A percentile compares a stretch with the other conserved stretches of the same genome.
Conservation (phyloP, 768 basidiomycete genomes). For the Boletus tomentosulus region DNA sequence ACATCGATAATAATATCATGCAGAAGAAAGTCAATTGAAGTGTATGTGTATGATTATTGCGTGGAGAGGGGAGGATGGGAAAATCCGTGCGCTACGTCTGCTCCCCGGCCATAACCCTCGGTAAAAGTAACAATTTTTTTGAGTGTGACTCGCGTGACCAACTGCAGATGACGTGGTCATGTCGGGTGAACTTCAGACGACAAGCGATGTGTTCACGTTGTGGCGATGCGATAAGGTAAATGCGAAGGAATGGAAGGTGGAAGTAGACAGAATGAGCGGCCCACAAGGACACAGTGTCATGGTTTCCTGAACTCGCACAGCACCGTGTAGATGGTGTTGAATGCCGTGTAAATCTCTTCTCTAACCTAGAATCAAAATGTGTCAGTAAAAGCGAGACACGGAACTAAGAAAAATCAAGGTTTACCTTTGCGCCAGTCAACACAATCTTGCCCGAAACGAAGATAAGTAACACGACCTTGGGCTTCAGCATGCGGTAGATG, state of each 20-base stretch:
- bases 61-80: constrained; percentile 27
- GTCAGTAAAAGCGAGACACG: constrained; percentile 34
- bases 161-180: not conserved
- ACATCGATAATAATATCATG: constrained; percentile 28
- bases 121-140: constrained; percentile 23
- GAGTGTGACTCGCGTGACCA: not conserved
- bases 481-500: constrained; percentile 99
- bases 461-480: constrained; percentile 96
- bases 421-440: constrained; percentile 97
- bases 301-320: constrained; percentile 93
- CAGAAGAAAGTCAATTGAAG: constrained; percentile 18
- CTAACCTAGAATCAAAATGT: constrained; percentile 64
- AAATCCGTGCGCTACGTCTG: constrained; percentile 37
- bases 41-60: constrained; percentile 26
- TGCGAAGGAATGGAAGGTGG: not conserved
- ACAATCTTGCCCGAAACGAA: constrained; percentile 99
- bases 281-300: constrained; percentile 19
- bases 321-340: constrained; percentile 99
- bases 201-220: not conserved
- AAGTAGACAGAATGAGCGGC: not conserved
- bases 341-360: constrained; percentile 99
- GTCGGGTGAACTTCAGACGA: not conserved
- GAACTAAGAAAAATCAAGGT: constrained; percentile 1
- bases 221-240: not conserved
- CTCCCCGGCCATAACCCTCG: constrained; percentile 29